Conservation (phyloP, 1,284 basidiomycete genomes). For the Boletus sp. region DNA sequence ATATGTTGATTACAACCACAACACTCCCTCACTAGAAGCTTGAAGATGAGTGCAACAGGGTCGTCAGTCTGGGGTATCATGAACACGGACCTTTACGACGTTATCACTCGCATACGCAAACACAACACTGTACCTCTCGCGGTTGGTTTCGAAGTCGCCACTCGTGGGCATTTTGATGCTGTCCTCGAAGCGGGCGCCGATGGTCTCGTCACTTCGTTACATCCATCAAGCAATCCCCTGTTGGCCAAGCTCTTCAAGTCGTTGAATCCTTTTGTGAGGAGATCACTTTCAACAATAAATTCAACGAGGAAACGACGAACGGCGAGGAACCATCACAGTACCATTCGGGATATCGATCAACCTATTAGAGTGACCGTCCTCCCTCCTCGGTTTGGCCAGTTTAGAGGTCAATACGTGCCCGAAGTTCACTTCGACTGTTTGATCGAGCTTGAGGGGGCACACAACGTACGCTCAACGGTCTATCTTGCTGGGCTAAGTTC, state of each 20-base stretch:
- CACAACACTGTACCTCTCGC: no score
- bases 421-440: conserved; percentile 12
- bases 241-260: conserved; percentile 1
- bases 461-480: not conserved
- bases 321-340: not conserved
- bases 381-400: conserved; percentile 6
- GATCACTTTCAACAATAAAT: conserved; percentile 1
- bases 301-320: not conserved
- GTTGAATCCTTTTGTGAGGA: conserved; percentile 6
- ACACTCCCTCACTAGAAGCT: no score
- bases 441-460: conserved; percentile 10
- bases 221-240: no score
- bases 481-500: conserved; percentile 12
- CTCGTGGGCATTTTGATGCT: no score
- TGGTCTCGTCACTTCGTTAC: no score
- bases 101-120: no score
- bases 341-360: conserved; percentile 3
- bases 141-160: no score
- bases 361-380: conserved; percentile 3
- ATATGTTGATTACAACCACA: no score
- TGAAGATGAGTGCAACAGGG: no score
- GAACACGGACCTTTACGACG: no score
- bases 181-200: no score
- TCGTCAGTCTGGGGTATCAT: no score
- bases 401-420: conserved; percentile 11